Evolutionary conservation across 2,329 filamentous ascomycete genomes (phyloP), one percentile per base, ranked within the genome.

Genomic region (Pyrenophora seminiperda): DNA sequence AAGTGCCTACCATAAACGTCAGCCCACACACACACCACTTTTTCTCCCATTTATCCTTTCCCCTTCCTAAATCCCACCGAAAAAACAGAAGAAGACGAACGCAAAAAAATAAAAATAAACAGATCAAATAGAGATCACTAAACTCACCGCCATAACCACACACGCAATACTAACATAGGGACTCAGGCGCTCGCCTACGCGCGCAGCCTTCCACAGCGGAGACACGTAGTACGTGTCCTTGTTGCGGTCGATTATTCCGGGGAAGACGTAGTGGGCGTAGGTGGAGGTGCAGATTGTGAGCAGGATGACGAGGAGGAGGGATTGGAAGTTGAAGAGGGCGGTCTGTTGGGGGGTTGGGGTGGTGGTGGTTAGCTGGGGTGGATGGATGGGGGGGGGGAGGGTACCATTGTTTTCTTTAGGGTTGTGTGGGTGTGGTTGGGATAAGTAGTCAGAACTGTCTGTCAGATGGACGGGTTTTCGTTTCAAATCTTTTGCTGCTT

Each of bases 311-410:
- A 97, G 85, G 65, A 99, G 84, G 63, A 97, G 88, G 51, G 91
- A 96, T 76, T 97, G 91, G 80, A 99, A 97, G 79, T 97, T 97
- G 86, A 99, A 97, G 68, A 99, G 88, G 47, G 94, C 94, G 52
- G 94, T 89, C 94, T 97, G 11, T 11, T 68, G 41, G 7, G 7
- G 29, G n/a, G 27, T 14, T 7, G 13, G 7, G 19, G 3, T n/a
- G 41, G 30, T 47, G 41, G 41, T 29, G 27, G 42, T 49, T 18
- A 24, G n/a, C n/a, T n/a, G 47, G 11, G 15, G 11, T 19, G 11
- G n/a, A n/a, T 30, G n/a, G 18, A 15, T 36, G 18, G 22, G 20
- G 24, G 5, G 18, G 2, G 39, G 7, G 3, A 3, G 41, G n/a
- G 19, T 15, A n/a, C 7, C 24, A 9, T 10, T 10, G 24, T 24